phyloP scores from a whole-genome alignment of 352 stramenopile genomes.

The Globisporangium carolinianum region DNA sequence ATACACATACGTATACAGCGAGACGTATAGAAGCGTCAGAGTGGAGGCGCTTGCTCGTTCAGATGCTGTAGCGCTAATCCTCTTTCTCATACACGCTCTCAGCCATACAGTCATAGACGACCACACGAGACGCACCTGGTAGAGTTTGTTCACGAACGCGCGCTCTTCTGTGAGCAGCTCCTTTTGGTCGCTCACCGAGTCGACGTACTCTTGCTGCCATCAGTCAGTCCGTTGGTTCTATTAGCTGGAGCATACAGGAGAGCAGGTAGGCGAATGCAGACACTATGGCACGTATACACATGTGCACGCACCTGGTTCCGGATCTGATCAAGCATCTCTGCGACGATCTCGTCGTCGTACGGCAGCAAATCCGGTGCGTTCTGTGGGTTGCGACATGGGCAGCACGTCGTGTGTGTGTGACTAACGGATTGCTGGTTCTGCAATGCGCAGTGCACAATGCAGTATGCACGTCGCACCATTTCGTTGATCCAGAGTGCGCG shows the following conservation, averaged over 20 bases:
- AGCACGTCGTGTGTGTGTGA: no score
- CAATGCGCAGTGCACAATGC: background rate
- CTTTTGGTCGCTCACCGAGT: conserved; percentile 68
- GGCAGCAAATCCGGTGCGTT: conserved; percentile 72
- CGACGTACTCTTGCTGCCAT: conserved; percentile 75
- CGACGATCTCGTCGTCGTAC: conserved; percentile 74
- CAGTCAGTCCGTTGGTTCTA: no score
- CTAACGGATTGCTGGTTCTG: no score
- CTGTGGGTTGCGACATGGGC: conserved; percentile 23
- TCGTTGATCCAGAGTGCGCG: conserved; percentile 77
- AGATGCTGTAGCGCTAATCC: no score
- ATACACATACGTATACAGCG: background rate
- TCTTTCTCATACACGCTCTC: no score
- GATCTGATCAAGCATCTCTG: conserved; percentile 80
- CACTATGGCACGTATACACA: no score
- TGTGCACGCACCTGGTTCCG: conserved; percentile 40
- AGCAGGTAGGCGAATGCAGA: no score
- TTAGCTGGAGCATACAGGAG: no score
- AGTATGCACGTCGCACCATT: conserved; percentile 33
- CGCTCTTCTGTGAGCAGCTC: conserved; percentile 62
- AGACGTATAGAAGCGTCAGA: background rate
- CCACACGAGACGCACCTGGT: conserved; percentile 60
- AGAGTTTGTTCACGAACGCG: conserved; percentile 80
- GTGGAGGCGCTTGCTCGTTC: background rate
- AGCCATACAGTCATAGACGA: no score